Evolutionary conservation across 306 rosid genomes (phyloP), one percentile per base, ranked within the genome.

Genomic region (Lathyrus tuberosus): DNA sequence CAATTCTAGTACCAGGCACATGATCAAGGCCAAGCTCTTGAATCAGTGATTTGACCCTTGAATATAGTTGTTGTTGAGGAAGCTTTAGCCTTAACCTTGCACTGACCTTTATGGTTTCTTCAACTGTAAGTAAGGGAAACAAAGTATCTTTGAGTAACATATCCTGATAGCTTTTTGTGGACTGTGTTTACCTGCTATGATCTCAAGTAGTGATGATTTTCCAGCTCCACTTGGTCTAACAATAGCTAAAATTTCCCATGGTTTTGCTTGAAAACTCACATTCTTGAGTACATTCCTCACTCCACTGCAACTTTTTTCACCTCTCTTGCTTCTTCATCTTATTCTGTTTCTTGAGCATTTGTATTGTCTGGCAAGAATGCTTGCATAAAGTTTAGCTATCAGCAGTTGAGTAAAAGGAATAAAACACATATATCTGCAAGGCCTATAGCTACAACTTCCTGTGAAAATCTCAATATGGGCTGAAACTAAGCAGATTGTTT

Each of bases 201-300:
- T 84, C 81, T 94, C 94, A 11, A 94, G 94, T 17, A 90, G 71
- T 33, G 98, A 85, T 5, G 97, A 94, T 51, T 94, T 94, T 35
- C 98, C 97, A 57, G 98, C 94, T 13, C 98, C 98, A 40, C 97
- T 90, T 18, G 97, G 97, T 47, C 98, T 97, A 8, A 90, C 90
- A 65, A 93, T 85, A 77, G 98, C 96, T 1, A 88, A 82, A 74
- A 94, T 86, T 73, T 94, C 96, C 87, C 87, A 82, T 33, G 97
- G 88, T 66, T 80, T 88, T 10, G 92, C 96, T 3, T 43, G 41
- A 82, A 82, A 88, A 75, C 56, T 76, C 61, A 88, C 94, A 47
- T 82, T 86, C 70, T 83, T 84, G 2, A 90, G 78, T 5, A 94
- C 86, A 52, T 78, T 89, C 74, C 85, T 78, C 63, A 73, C 78